These are phyloP conservation scores for Claviceps maximensis DNA, from an alignment of 2,329 filamentous ascomycete species.

Conservation along the genomic window DNA sequence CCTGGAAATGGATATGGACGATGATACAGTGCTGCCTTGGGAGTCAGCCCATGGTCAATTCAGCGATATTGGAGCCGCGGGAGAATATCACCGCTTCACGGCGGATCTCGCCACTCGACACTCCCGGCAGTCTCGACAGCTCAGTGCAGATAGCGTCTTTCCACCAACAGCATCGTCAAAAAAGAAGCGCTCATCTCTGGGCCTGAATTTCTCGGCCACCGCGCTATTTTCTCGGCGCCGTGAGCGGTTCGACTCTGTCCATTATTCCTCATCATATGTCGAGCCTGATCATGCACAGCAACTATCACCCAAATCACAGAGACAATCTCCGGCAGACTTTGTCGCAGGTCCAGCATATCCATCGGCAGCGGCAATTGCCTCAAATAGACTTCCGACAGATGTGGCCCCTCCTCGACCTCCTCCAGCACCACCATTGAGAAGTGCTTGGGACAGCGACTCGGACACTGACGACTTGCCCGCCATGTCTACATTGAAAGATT, in stretches of 20 bases:
- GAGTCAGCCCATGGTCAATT: conserved; percentile 15
- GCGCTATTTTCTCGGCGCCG: conserved; percentile 17
- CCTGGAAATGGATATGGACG: conserved; percentile 1
- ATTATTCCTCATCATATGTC: neutral
- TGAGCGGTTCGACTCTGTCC: conserved; percentile 9
- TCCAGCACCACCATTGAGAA: conserved; percentile 10
- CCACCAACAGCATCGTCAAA: neutral
- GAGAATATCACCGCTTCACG: conserved; percentile 23
- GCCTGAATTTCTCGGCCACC: conserved; percentile 15
- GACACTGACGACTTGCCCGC: conserved; percentile 16
- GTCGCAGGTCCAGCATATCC: neutral
- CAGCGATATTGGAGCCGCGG: conserved; percentile 18
- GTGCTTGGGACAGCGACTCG: conserved; percentile 20
- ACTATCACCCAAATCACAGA: neutral
- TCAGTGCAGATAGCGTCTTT: neutral
- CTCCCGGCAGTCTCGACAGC: conserved; percentile 1
- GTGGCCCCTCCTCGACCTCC: conserved; percentile 4
- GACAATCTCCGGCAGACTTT: neutral
- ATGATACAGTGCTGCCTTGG: conserved; percentile 6
- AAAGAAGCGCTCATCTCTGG: conserved; percentile 9
- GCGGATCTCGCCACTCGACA: conserved; percentile 16
- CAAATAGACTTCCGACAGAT: neutral
- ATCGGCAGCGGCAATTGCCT: neutral
- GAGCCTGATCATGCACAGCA: neutral
- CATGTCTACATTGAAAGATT: conserved; percentile 6